phyloP scores from a whole-genome alignment of 2,329 filamentous ascomycete species.

The Pezicula rhizophila region DNA sequence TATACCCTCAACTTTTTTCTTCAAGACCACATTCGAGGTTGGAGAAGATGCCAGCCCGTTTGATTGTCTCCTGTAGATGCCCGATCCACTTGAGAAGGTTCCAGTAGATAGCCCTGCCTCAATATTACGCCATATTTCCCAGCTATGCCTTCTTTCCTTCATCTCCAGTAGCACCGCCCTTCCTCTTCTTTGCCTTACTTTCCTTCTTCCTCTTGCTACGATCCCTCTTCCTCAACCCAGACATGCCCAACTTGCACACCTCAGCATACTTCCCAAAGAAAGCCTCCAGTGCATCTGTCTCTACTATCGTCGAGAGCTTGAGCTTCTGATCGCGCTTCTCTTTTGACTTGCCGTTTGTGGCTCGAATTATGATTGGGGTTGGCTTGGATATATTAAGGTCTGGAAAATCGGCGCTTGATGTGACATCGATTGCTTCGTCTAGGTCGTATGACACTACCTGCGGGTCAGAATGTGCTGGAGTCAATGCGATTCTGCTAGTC shows the following conservation, averaged over 20 bases:
- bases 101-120: background rate
- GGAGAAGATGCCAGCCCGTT: too few species aligned
- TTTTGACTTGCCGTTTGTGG: slow-evolving; percentile 68
- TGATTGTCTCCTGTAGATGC: too few species aligned
- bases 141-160: slow-evolving; percentile 18
- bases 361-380: slow-evolving; percentile 73
- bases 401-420: slow-evolving; percentile 46
- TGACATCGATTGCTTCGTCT: slow-evolving; percentile 30
- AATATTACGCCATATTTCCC: background rate
- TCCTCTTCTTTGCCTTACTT: slow-evolving; percentile 59
- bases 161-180: slow-evolving; percentile 27
- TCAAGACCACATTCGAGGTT: too few species aligned
- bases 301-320: slow-evolving; percentile 79
- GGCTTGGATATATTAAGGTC: slow-evolving; percentile 54
- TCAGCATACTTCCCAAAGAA: slow-evolving; percentile 89
- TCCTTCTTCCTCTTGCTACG: slow-evolving; percentile 78
- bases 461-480: slow-evolving; percentile 7
- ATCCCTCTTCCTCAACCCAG: slow-evolving; percentile 85
- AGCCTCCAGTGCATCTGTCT: slow-evolving; percentile 64
- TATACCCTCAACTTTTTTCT: too few species aligned
- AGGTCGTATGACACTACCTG: slow-evolving; percentile 20
- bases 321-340: slow-evolving; percentile 45
- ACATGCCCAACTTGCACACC: slow-evolving; percentile 84
- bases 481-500: background rate
- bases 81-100: too few species aligned